Percentiles rank a stretch among this genome's conserved stretches.
Evolutionary conservation across 1,139 yeast genomes (phyloP).

Genomic region (Scheffersomyces titani): DNA sequence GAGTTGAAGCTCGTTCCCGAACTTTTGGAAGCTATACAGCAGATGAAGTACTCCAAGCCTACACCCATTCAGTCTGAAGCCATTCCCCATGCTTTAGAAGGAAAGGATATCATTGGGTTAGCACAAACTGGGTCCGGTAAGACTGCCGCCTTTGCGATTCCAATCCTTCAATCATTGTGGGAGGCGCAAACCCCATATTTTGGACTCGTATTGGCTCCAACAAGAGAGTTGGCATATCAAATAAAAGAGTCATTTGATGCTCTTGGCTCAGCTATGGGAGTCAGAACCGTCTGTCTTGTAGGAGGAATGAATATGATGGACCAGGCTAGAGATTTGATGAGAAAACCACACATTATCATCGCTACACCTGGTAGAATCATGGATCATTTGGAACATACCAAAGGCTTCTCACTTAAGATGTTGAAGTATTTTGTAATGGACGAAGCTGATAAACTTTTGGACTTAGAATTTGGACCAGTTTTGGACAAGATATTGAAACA

Average conservation of each 20-base stretch:
- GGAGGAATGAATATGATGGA: conserved; percentile 99
- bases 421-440: conserved; percentile 89
- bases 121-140: conserved; percentile 88
- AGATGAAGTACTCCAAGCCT: conserved; percentile 63
- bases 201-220: conserved; percentile 91
- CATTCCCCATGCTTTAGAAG: conserved; percentile 88
- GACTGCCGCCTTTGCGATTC: conserved; percentile 86
- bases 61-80: conserved; percentile 93
- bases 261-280: conserved; percentile 86
- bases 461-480: conserved; percentile 96
- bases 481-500: conserved; percentile 81
- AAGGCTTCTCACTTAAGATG: conserved; percentile 82
- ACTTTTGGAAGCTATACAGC: conserved; percentile 74
- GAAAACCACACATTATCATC: conserved; percentile 91
- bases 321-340: conserved; percentile 89
- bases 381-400: conserved; percentile 94
- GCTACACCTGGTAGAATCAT: conserved; percentile 97
- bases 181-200: conserved; percentile 84
- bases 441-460: conserved; percentile 94
- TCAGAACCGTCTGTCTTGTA: conserved; percentile 81
- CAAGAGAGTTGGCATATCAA: conserved; percentile 96
- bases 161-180: conserved; percentile 89
- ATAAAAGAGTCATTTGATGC: conserved; percentile 96
- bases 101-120: conserved; percentile 78
- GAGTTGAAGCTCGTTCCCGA: conserved; percentile 75